Evolutionary conservation across 306 rosid species (phyloP), one percentile per base, ranked within the genome.

Genomic region (Cicer judaicum): DNA sequence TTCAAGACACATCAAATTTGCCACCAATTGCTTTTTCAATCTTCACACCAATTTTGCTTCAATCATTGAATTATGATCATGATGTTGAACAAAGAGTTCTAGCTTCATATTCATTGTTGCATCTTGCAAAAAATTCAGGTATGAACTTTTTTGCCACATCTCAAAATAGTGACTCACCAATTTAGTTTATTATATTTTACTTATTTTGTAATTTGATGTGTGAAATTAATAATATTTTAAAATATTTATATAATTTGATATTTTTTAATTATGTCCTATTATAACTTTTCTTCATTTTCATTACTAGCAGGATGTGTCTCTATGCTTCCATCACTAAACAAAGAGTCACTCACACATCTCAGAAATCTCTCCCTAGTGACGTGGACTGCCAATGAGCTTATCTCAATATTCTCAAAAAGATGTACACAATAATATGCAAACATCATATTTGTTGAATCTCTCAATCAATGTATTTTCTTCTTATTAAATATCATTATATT

Each of bases 61-160:
- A 81, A 60, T 89, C 85, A 48, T 81, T 93, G 81, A 77, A 67
- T 67, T 84, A 64, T 62, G 87, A 85, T 74, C 86, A 75, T 79
- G 96, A 89, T 76, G 85, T 69, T n/a, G 93, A 89, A 79, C 90
- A 87, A 59, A 89, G 88, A 83, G 96, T 93, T n/a, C 87, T 93
- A 6, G 91, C 98, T 74, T 89, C 97, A 41, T 86, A 74, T 82
- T 77, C 98, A 13, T 80, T 93, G 47, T 78, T 91, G 14, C 72
- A 72, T 73, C 90, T 91, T 21, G 38, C 75, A 9, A 86, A 85
- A 81, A 64, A 74, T 66, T 80, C 93, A 79, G 98, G 98, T 93
- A 77, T 19, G 43, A 39, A 44, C 53, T 19, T 72, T 43, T 68
- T 39, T 40, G 14, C 60, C 61, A 10, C 43, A 71, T 44, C 7